Percentiles rank a stretch among this genome's conserved stretches.
phyloP scores from a whole-genome alignment of 352 stramenopile species.

The Globisporangium megalacanthum region DNA sequence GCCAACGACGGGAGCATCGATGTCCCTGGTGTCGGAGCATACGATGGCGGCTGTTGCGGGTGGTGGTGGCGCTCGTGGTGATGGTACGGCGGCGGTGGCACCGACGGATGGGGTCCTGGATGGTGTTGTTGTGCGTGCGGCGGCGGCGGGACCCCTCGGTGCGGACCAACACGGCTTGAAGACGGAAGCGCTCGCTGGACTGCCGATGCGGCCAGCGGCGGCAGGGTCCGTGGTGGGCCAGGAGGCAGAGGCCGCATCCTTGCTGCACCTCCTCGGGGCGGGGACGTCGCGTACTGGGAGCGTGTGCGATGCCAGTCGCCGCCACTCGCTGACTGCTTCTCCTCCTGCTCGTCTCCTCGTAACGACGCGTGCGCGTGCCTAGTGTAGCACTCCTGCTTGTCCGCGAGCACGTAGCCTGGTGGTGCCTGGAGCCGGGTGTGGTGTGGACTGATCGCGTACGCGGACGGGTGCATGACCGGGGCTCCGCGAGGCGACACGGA shows the following conservation, averaged over 20 bases:
- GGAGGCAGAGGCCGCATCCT: not conserved
- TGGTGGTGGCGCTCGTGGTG: not conserved
- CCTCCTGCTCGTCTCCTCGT: not conserved
- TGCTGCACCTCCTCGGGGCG: not conserved
- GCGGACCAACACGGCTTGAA: not conserved
- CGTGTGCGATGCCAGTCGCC: not conserved
- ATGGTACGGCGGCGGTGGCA: not conserved
- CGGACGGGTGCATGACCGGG: conserved; percentile 6
- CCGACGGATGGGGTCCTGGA: not conserved
- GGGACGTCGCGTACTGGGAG: not conserved
- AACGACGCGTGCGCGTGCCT: not conserved
- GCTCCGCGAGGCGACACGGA: conserved; percentile 4
- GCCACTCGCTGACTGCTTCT: not conserved
- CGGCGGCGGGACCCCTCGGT: not conserved
- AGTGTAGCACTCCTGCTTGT: conserved; percentile 2
- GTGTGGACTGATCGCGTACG: conserved; percentile 14
- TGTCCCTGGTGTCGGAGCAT: not conserved
- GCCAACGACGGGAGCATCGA: conserved; percentile 10
- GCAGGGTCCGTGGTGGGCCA: conserved; percentile 2
- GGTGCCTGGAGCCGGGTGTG: conserved; percentile 2
- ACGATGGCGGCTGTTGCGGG: not conserved
- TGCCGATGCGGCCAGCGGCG: not conserved
- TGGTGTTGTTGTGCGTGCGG: conserved; percentile 3
- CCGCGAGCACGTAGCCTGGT: not conserved
- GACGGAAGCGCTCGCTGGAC: conserved; percentile 5